Evolutionary conservation across 2,329 filamentous ascomycete species (phyloP), one percentile per base, ranked within the genome.

Genomic region (Arthroderma uncinatum): DNA sequence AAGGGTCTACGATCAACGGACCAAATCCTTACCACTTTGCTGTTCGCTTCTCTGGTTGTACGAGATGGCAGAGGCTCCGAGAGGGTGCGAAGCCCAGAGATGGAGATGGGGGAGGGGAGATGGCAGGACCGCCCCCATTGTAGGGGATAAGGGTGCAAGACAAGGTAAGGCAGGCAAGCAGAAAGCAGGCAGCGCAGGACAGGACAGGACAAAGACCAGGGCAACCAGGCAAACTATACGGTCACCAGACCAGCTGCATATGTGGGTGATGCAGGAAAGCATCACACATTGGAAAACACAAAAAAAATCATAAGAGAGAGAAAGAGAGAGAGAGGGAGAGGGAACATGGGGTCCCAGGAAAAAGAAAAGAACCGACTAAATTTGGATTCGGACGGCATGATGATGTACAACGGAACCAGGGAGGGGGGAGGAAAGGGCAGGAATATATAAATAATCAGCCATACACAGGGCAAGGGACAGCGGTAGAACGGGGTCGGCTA

Each of bases 171-270:
- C 14, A 50, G 44, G 25, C 44, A 50, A 25, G 23, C 6, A 23
- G 9, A 44, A 36, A 36, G 12, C 19, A 44, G 40, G 16, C 23
- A 50, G 25, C n/a, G 25, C 3, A 19, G 25, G 44, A 30, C 25
- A 50, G 19, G 23, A 28, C 44, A 50, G 33, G 44, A 19, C 5
- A 14, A 50, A 19, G 44, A 28, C 21, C 44, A 48, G 44, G 44
- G 44, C 23, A 50, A 33, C 44, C 44, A 50, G 44, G 44, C 44
- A 50, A 50, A 33, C 21, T 48, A 48, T 25, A 48, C 33, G 53
- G 36, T 55, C 53, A 55, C 53, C 53, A 44, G 53, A 55, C 53
- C 37, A 25, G 53, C 5, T 44, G 53, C 53, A 44, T 55, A 55
- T 55, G 53, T 53, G 30, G 50, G 50, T 53, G 50, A 53, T 53